These are phyloP conservation scores for Lasiodiplodia gonubiensis DNA, from an alignment of 2,329 filamentous ascomycete species.

Conservation along the genomic window DNA sequence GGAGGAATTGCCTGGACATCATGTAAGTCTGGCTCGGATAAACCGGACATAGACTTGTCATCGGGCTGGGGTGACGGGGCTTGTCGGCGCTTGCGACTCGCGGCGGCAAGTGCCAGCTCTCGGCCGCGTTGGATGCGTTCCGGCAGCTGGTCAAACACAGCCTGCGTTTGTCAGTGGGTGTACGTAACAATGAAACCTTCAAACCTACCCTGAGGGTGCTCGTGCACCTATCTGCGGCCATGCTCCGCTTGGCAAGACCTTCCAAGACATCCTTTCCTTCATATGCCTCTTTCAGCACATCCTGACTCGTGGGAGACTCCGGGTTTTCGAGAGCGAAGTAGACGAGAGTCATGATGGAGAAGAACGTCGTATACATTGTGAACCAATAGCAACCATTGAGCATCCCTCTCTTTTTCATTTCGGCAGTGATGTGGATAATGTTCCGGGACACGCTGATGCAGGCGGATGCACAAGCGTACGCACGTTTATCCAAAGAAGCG, in stretches of 20 bases:
- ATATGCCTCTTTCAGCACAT: conserved; percentile 83
- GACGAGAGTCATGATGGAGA: conserved; percentile 77
- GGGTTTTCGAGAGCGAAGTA: conserved; percentile 84
- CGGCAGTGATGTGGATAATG: conserved; percentile 78
- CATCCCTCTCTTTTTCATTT: conserved; percentile 75
- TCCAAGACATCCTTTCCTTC: conserved; percentile 84
- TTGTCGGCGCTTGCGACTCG: conserved; percentile 47
- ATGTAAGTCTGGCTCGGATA: conserved; percentile 27
- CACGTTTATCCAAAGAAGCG: conserved; percentile 71
- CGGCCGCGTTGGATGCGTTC: conserved; percentile 64
- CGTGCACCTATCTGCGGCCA: conserved; percentile 88
- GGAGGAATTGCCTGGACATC: conserved; percentile 19
- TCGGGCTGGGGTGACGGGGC: conserved; percentile 41
- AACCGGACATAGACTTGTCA: conserved; percentile 20
- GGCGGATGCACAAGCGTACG: conserved; percentile 75
- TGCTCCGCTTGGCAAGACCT: conserved; percentile 78
- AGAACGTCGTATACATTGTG: conserved; percentile 82
- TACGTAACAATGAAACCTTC: conserved; percentile 5
- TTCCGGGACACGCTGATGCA: conserved; percentile 71
- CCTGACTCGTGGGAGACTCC: conserved; percentile 73
- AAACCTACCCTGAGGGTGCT: conserved; percentile 72
- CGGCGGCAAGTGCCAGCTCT: conserved; percentile 33
- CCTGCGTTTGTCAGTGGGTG: conserved; percentile 52
- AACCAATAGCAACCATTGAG: conserved; percentile 89
- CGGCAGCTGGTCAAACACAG: conserved; percentile 83